A percentile compares a stretch with the other conserved stretches of the same genome.
Evolutionary conservation across 2,329 filamentous ascomycete species (phyloP).

Genomic region (Arthrinium puccinioides): DNA sequence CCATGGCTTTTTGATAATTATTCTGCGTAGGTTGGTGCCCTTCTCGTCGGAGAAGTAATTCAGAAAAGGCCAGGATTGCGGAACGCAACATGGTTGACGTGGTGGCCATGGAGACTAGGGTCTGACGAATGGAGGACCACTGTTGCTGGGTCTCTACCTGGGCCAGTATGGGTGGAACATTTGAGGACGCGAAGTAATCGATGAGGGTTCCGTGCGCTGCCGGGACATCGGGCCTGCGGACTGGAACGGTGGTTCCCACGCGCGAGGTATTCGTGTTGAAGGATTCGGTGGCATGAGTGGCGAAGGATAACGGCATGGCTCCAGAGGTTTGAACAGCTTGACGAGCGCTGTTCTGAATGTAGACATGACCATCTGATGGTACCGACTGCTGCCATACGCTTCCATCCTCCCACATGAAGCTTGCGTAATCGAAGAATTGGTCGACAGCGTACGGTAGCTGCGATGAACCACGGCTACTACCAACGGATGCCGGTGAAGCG

Average conservation of each 20-base stretch:
- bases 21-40: conserved; percentile 23
- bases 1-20: conserved; percentile 28
- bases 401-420: conserved; percentile 38
- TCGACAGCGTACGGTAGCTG: conserved; percentile 27
- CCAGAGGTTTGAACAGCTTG: too few relatives aligned
- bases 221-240: too few relatives aligned
- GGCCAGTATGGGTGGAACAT: conserved; percentile 44
- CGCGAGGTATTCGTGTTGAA: too few relatives aligned
- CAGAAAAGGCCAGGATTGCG: conserved; percentile 45
- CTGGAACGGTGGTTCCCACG: too few relatives aligned
- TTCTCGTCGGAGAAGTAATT: conserved; percentile 31
- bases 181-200: conserved; percentile 39
- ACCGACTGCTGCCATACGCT: conserved; percentile 24
- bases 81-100: conserved; percentile 37
- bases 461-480: too few relatives aligned
- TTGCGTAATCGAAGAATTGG: conserved; percentile 39
- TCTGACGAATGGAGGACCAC: conserved; percentile 41
- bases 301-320: too few relatives aligned
- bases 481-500: too few relatives aligned
- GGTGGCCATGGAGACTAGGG: conserved; percentile 38
- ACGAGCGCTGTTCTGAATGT: too few relatives aligned
- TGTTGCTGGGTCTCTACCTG: conserved; percentile 45
- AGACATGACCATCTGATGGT: too few relatives aligned
- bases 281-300: too few relatives aligned
- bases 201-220: too few relatives aligned